phyloP scores from a whole-genome alignment of 192 early-diverging fungal genomes.

The Diversispora epigaea region DNA sequence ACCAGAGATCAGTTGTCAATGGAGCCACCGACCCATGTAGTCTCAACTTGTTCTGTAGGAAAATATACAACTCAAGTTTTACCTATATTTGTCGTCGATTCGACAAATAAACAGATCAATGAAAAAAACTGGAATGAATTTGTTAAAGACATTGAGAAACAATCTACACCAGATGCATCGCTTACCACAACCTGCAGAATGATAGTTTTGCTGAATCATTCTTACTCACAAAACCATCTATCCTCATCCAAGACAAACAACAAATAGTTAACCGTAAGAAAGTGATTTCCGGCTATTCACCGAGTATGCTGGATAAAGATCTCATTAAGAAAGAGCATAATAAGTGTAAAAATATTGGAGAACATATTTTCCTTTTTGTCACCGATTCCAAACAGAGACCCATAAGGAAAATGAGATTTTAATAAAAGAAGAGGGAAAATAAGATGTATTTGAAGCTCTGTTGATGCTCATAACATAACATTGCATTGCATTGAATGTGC shows the following conservation, averaged over 20 bases:
- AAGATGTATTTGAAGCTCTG: not conserved
- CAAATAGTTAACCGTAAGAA: not conserved
- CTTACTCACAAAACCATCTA: not conserved
- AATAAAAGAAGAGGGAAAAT: not conserved
- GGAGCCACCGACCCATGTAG: not conserved
- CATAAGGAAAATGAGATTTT: not conserved
- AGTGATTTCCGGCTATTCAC: not conserved
- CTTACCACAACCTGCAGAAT: conserved; percentile 1
- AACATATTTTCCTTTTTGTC: not conserved
- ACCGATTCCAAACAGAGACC: not conserved
- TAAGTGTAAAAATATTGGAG: conserved; percentile 1
- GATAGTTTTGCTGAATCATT: not conserved
- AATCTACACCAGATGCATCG: not conserved
- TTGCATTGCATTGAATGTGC: not conserved
- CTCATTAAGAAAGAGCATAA: conserved; percentile 16
- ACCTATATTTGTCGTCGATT: conserved; percentile 7
- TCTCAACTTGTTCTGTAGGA: too few relatives aligned
- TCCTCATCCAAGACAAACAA: not conserved
- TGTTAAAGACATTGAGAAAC: not conserved
- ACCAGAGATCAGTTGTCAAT: conserved; percentile 11
- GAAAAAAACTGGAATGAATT: not conserved
- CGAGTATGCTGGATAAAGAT: not conserved
- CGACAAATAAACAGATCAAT: conserved; percentile 9
- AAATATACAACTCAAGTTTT: not conserved
- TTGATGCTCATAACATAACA: not conserved